Evolutionary conservation across 2,329 filamentous ascomycete genomes (phyloP).

Genomic region (Calonectria hawksworthii): DNA sequence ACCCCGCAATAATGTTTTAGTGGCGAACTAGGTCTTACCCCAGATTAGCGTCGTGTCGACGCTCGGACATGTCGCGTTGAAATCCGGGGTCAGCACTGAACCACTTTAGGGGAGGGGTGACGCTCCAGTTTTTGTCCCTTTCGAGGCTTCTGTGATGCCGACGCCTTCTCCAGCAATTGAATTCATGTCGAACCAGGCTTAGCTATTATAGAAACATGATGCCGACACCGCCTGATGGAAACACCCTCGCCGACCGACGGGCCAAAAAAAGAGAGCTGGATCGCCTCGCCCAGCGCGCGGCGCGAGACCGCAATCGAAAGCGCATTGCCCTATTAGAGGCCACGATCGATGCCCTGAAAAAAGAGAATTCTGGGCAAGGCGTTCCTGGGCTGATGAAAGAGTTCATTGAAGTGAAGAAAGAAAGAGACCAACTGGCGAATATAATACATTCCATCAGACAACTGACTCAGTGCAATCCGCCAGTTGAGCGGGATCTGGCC

Average conservation of each 20-base stretch:
- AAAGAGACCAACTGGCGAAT: constrained; percentile 2
- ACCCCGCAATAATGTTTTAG: too few species aligned
- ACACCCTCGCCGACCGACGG: neutral
- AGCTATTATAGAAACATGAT: neutral
- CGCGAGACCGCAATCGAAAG: constrained; percentile 11
- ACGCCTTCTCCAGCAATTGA: too few species aligned
- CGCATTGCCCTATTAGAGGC: constrained; percentile 14
- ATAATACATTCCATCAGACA: neutral
- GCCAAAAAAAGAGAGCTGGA: constrained; percentile 16
- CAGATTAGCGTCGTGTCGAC: too few species aligned
- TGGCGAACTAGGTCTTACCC: too few species aligned
- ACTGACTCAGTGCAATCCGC: neutral
- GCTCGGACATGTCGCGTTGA: too few species aligned
- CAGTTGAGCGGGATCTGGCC: neutral
- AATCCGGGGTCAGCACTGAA: too few species aligned
- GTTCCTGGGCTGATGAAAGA: neutral
- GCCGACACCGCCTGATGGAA: neutral
- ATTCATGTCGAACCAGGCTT: too few species aligned
- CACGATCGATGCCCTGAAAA: constrained; percentile 13
- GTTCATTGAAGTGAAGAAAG: neutral
- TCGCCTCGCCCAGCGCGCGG: constrained; percentile 15
- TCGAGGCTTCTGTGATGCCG: too few species aligned
- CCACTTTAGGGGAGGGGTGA: too few species aligned
- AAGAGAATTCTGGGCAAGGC: neutral
- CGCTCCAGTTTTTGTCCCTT: too few species aligned